phyloP scores from a whole-genome alignment of 495 filamentous ascomycete species.

The Penicillium malachiteum region DNA sequence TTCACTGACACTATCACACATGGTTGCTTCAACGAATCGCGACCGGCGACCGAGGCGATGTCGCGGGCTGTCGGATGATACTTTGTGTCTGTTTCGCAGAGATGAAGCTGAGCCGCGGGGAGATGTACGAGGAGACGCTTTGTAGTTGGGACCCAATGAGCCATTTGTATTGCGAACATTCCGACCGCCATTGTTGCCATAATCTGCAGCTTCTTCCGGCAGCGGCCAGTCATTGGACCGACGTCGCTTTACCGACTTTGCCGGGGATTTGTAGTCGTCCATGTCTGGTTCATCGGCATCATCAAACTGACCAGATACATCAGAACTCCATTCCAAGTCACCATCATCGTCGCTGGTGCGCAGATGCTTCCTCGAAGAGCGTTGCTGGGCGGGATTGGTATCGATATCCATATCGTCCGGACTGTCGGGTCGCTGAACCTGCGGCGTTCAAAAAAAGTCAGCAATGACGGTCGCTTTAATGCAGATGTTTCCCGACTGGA shows the following conservation, averaged over 20 bases:
- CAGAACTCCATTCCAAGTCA: conserved; percentile 29
- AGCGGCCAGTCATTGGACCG: conserved; percentile 53
- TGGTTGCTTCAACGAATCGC: conserved; percentile 70
- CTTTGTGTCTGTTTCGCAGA: conserved; percentile 19
- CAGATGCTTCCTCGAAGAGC: conserved; percentile 35
- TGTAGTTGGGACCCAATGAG: conserved; percentile 6
- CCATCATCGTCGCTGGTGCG: conserved; percentile 23
- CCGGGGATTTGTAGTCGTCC: conserved; percentile 24
- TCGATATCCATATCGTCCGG: conserved; percentile 24
- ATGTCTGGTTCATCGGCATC: conserved; percentile 40
- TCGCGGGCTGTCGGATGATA: conserved; percentile 18
- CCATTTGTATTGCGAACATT: conserved; percentile 9
- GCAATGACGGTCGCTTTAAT: conserved; percentile 7
- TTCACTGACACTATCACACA: conserved; percentile 72
- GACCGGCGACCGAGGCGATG: conserved; percentile 46
- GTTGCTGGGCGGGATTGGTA: conserved; percentile 17
- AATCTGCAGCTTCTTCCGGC: conserved; percentile 28
- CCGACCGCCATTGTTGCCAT: conserved; percentile 17
- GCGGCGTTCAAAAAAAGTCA: conserved; percentile 7
- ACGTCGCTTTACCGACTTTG: conserved; percentile 43
- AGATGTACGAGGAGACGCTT: conserved; percentile 32
- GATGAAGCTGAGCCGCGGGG: conserved; percentile 22
- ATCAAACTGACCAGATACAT: conserved; percentile 40
- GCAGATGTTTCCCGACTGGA: not conserved
- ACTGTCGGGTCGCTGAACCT: conserved; percentile 5